Base-by-base conservation (phyloP, 768 basidiomycete species). In the Mycena amicta region DNA sequence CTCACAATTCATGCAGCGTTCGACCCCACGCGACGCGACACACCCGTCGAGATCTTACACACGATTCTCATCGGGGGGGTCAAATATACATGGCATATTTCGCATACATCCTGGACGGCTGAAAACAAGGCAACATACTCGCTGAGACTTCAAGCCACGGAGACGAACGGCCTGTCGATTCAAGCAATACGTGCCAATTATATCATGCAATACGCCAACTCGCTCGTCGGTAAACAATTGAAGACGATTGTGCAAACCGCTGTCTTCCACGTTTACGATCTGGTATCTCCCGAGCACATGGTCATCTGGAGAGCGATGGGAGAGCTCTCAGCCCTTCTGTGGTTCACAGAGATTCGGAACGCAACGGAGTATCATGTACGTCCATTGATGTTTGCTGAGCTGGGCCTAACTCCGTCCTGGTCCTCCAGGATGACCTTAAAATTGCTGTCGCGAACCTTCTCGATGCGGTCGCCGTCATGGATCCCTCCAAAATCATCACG, bases 81-180 rank as follows among this genome's bases (percentile, higher is more conserved):
- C 51, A 75, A 75, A 56, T 75, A 75, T 58, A 55, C 66, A 8
- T 75, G 72, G 74, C 66, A 70, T 33, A 20, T 25, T 3, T 62
- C 66, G 12, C 57, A 67, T 33, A 66, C 56, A 0, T 37, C 31
- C 3, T 68, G 67, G 67, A 56, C 46, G 5, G 22, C 52, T 3
- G 54, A 53, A 5, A 40, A 64, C 22, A 56, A 68, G 41, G 47
- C 58, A 4, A 18, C 57, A 1, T 69, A 67, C 31, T 53, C 69
- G 0, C 45, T 37, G 0, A 63, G 70, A 0, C 61, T 70, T 3
- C 66, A 66, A 52, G 41, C 66, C 0, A 64, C 71, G 8, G 49
- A 62, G 22, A 62, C 53, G 3, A 46, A 67, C 12, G 72, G 67
- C 2, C 65, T 69, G 1, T 41, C 61, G 8, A 58, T 72, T 29